Evolutionary conservation across 169 alveolate genomes (phyloP), one percentile per base, ranked within the genome.

Genomic region (Eimeria maxima): DNA sequence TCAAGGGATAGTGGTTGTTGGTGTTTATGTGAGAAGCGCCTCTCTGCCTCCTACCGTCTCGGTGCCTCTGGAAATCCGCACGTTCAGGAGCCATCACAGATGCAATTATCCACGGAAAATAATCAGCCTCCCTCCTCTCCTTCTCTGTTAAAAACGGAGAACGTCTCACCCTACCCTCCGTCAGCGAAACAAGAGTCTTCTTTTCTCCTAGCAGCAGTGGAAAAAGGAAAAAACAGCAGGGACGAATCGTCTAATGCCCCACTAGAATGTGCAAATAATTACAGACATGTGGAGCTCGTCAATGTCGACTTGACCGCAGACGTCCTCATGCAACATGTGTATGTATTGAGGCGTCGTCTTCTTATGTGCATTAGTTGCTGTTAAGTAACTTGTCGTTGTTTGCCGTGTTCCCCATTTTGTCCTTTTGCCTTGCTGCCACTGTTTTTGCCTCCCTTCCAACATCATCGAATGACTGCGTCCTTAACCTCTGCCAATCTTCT

Each of bases 221-320:
- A 60, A 18, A 60, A 18, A 13, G 69, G 5, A 60, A 14, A 0
- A 4, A 20, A 11, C 11, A 60, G 4, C 69, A 18, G 5, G 20
- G 69, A 60, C 8, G n/a, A 60, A 0, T 4, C n/a, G 0, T 60
- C 20, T 4, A 11, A 60, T 60, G 69, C 69, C 8, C 20, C 20
- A 4, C 7, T 73, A 73, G 53, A 27, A 73, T 45, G 29, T 0
- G 84, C 33, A 33, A 14, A 78, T 5, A 53, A 42, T 18, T 78
- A 13, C 88, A 13, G 7, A 44, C 38, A 16, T 44, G 63, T 78
- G 65, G 88, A 33, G 6, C 73, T 83, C 33, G 74, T 83, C 24
- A 83, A 83, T n/a, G 91, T 50, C 10, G 91, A 83, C 60, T 50
- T 83, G 74, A 55, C 73, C 14, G 67, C 91, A 10, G 57, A 83